Base-by-base conservation (phyloP, 176 grass and related monocot species). In the Bothriochloa decipiens region DNA sequence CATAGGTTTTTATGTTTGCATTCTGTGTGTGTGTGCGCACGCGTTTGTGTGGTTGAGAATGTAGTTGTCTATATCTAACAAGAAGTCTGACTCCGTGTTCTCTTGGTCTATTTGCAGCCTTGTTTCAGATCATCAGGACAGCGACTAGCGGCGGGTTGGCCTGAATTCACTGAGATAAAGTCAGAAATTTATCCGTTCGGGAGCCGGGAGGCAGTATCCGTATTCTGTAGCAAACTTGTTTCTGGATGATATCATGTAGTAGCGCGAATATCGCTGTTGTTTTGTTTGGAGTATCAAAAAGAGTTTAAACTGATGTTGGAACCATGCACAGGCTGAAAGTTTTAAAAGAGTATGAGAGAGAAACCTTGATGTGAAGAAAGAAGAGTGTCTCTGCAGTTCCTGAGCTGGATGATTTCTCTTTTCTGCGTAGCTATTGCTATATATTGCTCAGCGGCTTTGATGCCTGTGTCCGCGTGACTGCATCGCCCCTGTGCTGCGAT, bases 71-170 rank as follows among this genome's bases (percentile, higher is more conserved):
- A n/a, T 25, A 64, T 64, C 25, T 60, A 73, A 11, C 74, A 20
- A 20, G 57, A 39, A 78, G 42, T 81, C 69, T 85, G 66, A 85
- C 73, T 9, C 6, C 46, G 0, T 76, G 2, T 40, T 65, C 3
- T 29, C 68, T 28, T 82, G 43, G 27, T 84, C 41, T 45, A 63
- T 40, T 75, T 81, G 90, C 90, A 91, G 90, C 90, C 68, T 74
- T 91, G 68, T 91, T 91, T 78, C 90, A 91, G 86, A 91, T 91
- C 79, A 91, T 91, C 68, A 85, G 90, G 78, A 88, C 78, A 0
- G 90, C 90, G 3, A 86, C 90, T n/a, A 91, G 86, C 1, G 61
- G 86, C 0, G 90, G 86, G 47, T 17, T 88, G 83, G 86, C 90
- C 72, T 91, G 82, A 85, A 22, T 29, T 28, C 0, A 22, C 10